These are phyloP conservation scores for Dactylellina parvicollis DNA, from an alignment of 2,329 filamentous ascomycete genomes.

Conservation along the genomic window DNA sequence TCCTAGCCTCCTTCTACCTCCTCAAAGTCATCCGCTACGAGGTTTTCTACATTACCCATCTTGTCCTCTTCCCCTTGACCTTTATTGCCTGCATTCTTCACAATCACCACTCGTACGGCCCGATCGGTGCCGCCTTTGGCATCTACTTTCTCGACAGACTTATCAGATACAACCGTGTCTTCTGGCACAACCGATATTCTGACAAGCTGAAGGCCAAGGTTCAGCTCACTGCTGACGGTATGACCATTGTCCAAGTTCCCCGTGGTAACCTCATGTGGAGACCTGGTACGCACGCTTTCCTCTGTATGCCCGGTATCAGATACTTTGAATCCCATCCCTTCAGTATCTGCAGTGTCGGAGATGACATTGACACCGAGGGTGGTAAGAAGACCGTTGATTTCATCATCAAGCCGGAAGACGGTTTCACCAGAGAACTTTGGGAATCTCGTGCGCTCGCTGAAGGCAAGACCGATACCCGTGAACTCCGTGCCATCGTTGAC, in stretches of 20 bases:
- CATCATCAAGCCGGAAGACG: slow-evolving; percentile 52
- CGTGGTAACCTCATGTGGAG: slow-evolving; percentile 50
- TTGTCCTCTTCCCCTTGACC: slow-evolving; percentile 48
- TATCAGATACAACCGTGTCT: slow-evolving; percentile 50
- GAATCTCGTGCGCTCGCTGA: slow-evolving; percentile 34
- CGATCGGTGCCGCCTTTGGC: slow-evolving; percentile 41
- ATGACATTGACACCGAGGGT: slow-evolving; percentile 53
- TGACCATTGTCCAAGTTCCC: slow-evolving; percentile 52
- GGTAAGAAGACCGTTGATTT: slow-evolving; percentile 53
- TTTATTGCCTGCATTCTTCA: slow-evolving; percentile 52
- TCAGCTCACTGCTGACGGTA: slow-evolving; percentile 43
- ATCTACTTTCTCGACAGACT: slow-evolving; percentile 43
- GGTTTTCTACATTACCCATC: slow-evolving; percentile 49
- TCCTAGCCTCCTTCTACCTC: slow-evolving; percentile 53
- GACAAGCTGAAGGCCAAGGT: slow-evolving; percentile 51
- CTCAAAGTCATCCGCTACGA: slow-evolving; percentile 53
- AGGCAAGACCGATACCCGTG: slow-evolving; percentile 31
- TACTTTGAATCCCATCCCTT: slow-evolving; percentile 52
- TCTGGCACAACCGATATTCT: slow-evolving; percentile 51
- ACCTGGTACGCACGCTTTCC: slow-evolving; percentile 49
- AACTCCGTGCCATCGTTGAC: slow-evolving; percentile 48
- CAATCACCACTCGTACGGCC: slow-evolving; percentile 46
- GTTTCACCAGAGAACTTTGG: slow-evolving; percentile 50
- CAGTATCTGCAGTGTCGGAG: slow-evolving; percentile 46
- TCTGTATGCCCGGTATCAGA: slow-evolving; percentile 48